A percentile compares a stretch with the other conserved stretches of the same genome.
phyloP scores from a whole-genome alignment of 202 grass and related monocot species.

The Hordeum pubiflorum region DNA sequence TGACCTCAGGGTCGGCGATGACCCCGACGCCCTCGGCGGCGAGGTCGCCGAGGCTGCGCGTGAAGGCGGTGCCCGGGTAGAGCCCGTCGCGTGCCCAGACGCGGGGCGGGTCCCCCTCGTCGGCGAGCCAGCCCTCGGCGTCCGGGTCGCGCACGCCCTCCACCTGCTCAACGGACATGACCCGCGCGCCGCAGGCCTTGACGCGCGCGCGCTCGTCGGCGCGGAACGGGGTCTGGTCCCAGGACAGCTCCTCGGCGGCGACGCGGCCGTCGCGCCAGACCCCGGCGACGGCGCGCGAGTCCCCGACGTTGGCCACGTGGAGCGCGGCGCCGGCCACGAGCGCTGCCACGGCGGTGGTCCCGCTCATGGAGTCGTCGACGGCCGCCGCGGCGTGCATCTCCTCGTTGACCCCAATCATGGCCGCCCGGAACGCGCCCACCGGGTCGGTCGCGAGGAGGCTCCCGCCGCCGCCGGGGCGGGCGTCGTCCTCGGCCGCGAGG shows the following conservation, averaged over 20 bases:
- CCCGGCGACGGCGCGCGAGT: conserved; percentile 71
- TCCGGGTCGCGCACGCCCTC: conserved; percentile 47
- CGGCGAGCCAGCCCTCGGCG: conserved; percentile 35
- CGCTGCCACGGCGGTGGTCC: conserved; percentile 77
- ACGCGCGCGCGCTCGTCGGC: conserved; percentile 77
- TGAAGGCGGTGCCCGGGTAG: conserved; percentile 82
- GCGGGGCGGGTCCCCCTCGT: conserved; percentile 63
- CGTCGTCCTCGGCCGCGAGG: neutral
- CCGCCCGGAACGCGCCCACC: conserved; percentile 37
- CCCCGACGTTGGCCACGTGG: conserved; percentile 85
- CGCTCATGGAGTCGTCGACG: conserved; percentile 84
- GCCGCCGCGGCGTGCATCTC: conserved; percentile 53
- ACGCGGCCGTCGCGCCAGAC: conserved; percentile 41
- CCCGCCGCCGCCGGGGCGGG: neutral
- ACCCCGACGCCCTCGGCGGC: conserved; percentile 62
- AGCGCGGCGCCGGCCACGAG: conserved; percentile 53
- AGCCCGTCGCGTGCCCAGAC: conserved; percentile 73
- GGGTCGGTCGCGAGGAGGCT: conserved; percentile 33
- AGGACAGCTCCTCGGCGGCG: conserved; percentile 69
- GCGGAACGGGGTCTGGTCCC: conserved; percentile 88
- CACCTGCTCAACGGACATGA: conserved; percentile 65
- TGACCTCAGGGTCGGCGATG: conserved; percentile 71
- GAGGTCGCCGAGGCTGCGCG: conserved; percentile 72
- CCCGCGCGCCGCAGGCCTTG: conserved; percentile 56
- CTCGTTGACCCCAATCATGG: conserved; percentile 48